Evolutionary conservation across 306 rosid species (phyloP).

Genomic region (Myrica gale): DNA sequence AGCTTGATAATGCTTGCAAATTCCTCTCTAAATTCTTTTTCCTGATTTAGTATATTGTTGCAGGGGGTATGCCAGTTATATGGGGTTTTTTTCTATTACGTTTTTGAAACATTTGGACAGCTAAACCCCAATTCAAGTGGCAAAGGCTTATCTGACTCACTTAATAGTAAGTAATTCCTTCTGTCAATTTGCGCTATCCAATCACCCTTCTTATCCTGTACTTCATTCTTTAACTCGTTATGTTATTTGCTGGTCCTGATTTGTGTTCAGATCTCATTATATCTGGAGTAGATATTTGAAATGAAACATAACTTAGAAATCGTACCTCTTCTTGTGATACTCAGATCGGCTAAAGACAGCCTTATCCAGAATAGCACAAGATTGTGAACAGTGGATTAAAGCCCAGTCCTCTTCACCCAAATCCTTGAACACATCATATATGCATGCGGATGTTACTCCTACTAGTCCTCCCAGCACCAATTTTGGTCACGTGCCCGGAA

Average conservation of each 20-base stretch:
- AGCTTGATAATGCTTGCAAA: slow-evolving; percentile 26
- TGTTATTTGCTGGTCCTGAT: neutral
- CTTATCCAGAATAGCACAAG: slow-evolving; percentile 73
- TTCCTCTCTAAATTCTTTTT: slow-evolving; percentile 41
- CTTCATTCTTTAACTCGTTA: slow-evolving; percentile 4
- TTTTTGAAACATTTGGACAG: slow-evolving; percentile 83
- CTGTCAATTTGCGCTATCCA: neutral
- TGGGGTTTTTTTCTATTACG: slow-evolving; percentile 71
- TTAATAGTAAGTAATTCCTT: slow-evolving; percentile 58
- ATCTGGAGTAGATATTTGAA: slow-evolving; percentile 24
- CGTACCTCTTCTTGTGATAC: slow-evolving; percentile 37
- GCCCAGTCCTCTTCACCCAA: slow-evolving; percentile 54
- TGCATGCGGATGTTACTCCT: slow-evolving; percentile 64
- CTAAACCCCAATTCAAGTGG: slow-evolving; percentile 65
- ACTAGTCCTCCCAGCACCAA: slow-evolving; percentile 51
- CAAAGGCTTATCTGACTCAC: slow-evolving; percentile 57
- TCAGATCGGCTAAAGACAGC: slow-evolving; percentile 87
- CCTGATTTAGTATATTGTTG: slow-evolving; percentile 63
- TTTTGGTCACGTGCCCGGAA: slow-evolving; percentile 50
- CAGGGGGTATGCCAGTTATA: slow-evolving; percentile 98
- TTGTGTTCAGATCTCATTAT: slow-evolving; percentile 1
- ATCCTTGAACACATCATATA: slow-evolving; percentile 51
- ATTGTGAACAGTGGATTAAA: slow-evolving; percentile 86
- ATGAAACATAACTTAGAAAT: slow-evolving; percentile 21
- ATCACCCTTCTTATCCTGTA: neutral